Evolutionary conservation across 1,284 basidiomycete species (phyloP).

Genomic region (Malassezia furfur): DNA sequence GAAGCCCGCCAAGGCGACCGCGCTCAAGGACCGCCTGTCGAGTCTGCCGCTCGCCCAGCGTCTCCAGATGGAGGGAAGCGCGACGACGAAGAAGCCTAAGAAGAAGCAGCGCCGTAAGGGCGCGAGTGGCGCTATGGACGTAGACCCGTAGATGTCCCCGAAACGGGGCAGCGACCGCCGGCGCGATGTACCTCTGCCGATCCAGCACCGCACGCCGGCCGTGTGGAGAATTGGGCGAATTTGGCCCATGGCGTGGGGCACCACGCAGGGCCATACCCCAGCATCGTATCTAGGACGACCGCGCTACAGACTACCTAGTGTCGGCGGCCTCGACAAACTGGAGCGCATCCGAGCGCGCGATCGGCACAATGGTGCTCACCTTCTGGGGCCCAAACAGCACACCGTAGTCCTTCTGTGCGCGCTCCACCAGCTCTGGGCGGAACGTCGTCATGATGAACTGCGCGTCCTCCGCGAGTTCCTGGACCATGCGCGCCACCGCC

Average conservation of each 20-base stretch:
- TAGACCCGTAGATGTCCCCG: neutral
- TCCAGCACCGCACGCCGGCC: too few relatives aligned
- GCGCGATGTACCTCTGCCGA: too few relatives aligned
- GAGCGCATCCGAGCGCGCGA: constrained; percentile 72
- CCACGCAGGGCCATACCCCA: too few relatives aligned
- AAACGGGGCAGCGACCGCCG: too few relatives aligned
- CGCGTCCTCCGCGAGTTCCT: constrained; percentile 70
- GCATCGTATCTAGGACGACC: too few relatives aligned
- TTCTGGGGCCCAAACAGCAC: constrained; percentile 97
- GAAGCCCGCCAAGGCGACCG: neutral
- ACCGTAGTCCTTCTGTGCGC: constrained; percentile 94
- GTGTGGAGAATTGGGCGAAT: too few relatives aligned
- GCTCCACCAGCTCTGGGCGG: constrained; percentile 88
- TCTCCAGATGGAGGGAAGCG: neutral
- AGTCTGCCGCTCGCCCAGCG: constrained; percentile 16
- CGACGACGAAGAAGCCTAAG: neutral
- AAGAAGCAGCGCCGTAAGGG: neutral
- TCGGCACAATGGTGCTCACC: constrained; percentile 66
- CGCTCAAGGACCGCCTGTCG: constrained; percentile 14
- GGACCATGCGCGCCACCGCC: constrained; percentile 93
- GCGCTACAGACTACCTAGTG: too few relatives aligned
- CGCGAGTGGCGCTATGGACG: constrained; percentile 7
- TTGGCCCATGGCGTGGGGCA: too few relatives aligned
- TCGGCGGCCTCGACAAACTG: constrained; percentile 66
- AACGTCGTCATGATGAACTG: constrained; percentile 99